Evolutionary conservation across 1,284 basidiomycete species (phyloP), one percentile per base, ranked within the genome.

Genomic region (Papiliotrema fonsecae): DNA sequence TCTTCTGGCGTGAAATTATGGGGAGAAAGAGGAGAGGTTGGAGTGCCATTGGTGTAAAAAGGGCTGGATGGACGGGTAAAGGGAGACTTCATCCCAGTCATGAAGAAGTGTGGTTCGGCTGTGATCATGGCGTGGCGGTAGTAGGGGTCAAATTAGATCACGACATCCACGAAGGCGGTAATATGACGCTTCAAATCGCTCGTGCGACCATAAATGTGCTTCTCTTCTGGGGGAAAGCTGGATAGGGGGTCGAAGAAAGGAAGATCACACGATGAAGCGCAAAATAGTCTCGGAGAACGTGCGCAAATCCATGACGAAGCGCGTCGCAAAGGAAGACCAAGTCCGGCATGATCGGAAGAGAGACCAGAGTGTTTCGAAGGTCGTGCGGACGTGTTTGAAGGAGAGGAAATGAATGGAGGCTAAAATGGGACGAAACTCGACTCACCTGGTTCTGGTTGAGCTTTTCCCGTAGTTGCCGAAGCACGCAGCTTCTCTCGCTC

Each of bases 51-150:
- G 31, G 50, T 21, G 28, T 28, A 16, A 19, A 22, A 18, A 30
- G 57, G 58, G n/a, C 51, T 47, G 4, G 50, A 47, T 16, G 52
- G 55, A 25, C 35, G 42, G 5, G 53, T 52, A n/a, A 44, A 47
- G 19, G 55, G 54, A 27, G 48, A 28, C 16, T 11, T 46, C n/a
- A 60, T 14, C 5, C 53, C 45, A 6, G 40, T 14, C 4, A 62
- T 45, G 43, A 55, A 58, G 4, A 47, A 32, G 6, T 61, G 47
- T 16, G 54, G 56, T 27, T 56, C 47, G 25, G 44, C 43, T 49
- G n/a, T n/a, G n/a, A n/a, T n/a, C n/a, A n/a, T n/a, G n/a, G n/a
- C n/a, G n/a, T n/a, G n/a, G n/a, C n/a, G n/a, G n/a, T n/a, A n/a
- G n/a, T n/a, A n/a, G n/a, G n/a, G n/a, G n/a, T n/a, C n/a, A n/a